These are phyloP conservation scores for Candida manassasensis DNA, from an alignment of 805 yeast genomes.

Conservation along the genomic window DNA sequence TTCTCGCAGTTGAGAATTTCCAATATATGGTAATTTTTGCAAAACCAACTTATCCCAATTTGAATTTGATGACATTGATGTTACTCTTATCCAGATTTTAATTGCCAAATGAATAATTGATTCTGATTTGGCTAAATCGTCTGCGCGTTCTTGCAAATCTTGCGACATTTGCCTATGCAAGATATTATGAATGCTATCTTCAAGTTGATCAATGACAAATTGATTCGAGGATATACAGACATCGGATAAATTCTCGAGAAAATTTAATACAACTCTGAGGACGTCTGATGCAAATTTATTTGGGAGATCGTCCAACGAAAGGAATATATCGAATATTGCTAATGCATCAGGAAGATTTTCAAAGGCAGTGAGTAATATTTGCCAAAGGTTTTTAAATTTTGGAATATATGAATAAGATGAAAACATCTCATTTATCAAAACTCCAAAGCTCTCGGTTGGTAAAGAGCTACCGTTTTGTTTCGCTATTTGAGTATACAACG, in stretches of 20 bases:
- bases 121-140: constrained; percentile 14
- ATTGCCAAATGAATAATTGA: constrained; percentile 24
- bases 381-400: constrained; percentile 2
- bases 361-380: neutral
- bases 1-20: constrained; percentile 33
- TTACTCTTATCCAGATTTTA: constrained; percentile 25
- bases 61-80: constrained; percentile 12
- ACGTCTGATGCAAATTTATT: neutral
- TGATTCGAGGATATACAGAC: neutral
- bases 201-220: neutral
- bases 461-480: constrained; percentile 8
- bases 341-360: neutral
- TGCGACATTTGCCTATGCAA: constrained; percentile 32
- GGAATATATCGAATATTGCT: neutral
- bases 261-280: neutral
- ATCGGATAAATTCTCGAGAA: neutral
- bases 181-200: constrained; percentile 5
- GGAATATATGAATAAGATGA: neutral
- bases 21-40: constrained; percentile 37
- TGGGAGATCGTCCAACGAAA: neutral
- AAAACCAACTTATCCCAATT: constrained; percentile 35
- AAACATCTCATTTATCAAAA: constrained; percentile 1
- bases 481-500: constrained; percentile 15
- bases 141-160: constrained; percentile 21
- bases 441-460: constrained; percentile 12